Percentiles rank a stretch among this genome's conserved stretches.
phyloP scores from a whole-genome alignment of 352 stramenopile species.

The Pseudoperonospora humuli region DNA sequence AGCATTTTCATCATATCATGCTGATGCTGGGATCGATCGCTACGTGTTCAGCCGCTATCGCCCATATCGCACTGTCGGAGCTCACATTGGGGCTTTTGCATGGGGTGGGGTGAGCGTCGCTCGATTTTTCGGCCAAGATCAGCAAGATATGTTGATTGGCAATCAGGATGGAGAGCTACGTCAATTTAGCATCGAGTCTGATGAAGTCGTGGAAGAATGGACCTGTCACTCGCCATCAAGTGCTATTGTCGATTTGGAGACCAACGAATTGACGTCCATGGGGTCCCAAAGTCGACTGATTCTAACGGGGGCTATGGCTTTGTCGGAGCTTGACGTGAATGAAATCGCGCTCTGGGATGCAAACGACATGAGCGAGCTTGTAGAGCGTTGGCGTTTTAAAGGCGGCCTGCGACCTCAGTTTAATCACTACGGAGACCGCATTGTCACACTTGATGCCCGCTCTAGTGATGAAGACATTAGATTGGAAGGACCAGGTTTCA shows the following conservation, averaged over 20 bases:
- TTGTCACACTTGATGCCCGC: constrained; percentile 60
- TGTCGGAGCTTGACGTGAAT: constrained; percentile 40
- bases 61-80: constrained; percentile 51
- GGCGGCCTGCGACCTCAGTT: constrained; percentile 55
- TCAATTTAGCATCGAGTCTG: constrained; percentile 49
- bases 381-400: constrained; percentile 56
- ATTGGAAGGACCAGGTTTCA: constrained; percentile 16
- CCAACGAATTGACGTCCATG: constrained; percentile 55
- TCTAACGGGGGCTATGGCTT: constrained; percentile 40
- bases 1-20: constrained; percentile 44
- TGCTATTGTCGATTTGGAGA: constrained; percentile 58
- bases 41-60: constrained; percentile 77
- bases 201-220: constrained; percentile 69
- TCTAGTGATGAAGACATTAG: constrained; percentile 26
- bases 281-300: constrained; percentile 42
- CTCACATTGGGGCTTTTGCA: constrained; percentile 34
- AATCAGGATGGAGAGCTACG: constrained; percentile 66
- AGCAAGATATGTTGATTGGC: constrained; percentile 62
- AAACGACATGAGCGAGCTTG: constrained; percentile 42
- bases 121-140: constrained; percentile 55
- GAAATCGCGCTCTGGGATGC: constrained; percentile 75
- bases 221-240: constrained; percentile 63
- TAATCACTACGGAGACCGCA: constrained; percentile 67
- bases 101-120: constrained; percentile 56
- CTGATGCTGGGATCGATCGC: constrained; percentile 61